A percentile compares a stretch with the other conserved stretches of the same genome.
Evolutionary conservation across 148 eudicot genomes (phyloP).

Genomic region (Fagopyrum tataricum): DNA sequence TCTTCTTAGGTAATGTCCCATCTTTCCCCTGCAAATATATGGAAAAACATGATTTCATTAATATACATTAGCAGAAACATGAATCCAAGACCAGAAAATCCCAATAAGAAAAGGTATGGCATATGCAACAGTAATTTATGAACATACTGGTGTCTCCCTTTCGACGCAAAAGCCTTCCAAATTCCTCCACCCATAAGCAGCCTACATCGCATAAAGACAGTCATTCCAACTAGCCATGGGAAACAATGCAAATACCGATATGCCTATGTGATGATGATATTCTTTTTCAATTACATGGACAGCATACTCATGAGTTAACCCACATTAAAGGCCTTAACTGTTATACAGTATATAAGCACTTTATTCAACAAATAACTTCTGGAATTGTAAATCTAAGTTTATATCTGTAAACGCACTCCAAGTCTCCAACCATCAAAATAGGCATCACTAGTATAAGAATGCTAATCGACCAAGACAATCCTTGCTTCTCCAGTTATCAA

Average conservation of each 20-base stretch:
- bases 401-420: no score
- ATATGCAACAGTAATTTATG: constrained; percentile 4
- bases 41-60: constrained; percentile 7
- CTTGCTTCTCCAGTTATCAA: no score
- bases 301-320: background rate
- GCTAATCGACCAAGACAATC: no score
- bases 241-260: background rate
- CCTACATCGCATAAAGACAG: constrained; percentile 24
- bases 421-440: background rate
- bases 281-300: background rate
- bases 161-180: constrained; percentile 39
- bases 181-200: constrained; percentile 32
- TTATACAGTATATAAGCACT: background rate
- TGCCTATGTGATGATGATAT: background rate
- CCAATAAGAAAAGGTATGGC: background rate
- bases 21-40: constrained; percentile 35
- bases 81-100: background rate
- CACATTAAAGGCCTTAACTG: background rate
- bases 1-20: constrained; percentile 28
- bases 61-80: background rate
- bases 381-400: no score
- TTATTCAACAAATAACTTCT: background rate
- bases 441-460: background rate
- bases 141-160: constrained; percentile 32
- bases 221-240: constrained; percentile 8